Conservation (phyloP, 805 yeast species). For the Sungouiozyma ichnusensis region DNA sequence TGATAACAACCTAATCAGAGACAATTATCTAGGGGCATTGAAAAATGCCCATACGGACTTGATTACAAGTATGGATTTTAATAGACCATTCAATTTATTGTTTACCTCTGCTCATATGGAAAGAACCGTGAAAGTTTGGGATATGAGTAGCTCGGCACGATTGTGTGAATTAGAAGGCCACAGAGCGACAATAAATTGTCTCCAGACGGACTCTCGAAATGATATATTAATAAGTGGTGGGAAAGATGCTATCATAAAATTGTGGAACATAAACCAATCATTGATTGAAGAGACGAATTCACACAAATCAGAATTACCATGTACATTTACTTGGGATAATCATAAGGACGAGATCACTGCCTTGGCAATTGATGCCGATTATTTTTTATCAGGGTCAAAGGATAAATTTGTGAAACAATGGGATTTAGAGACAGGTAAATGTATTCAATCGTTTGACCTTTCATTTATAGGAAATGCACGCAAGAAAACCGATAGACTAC, state of each 20-base stretch:
- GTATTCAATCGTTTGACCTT: conserved; percentile 60
- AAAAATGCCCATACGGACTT: conserved; percentile 42
- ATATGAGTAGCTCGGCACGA: conserved; percentile 45
- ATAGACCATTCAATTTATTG: conserved; percentile 60
- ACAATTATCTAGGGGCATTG: conserved; percentile 31
- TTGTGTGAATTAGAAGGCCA: conserved; percentile 56
- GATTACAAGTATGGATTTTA: conserved; percentile 53
- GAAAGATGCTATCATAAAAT: conserved; percentile 48
- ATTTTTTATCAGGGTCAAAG: conserved; percentile 54
- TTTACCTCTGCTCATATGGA: conserved; percentile 66
- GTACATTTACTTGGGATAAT: conserved; percentile 44
- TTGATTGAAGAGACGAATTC: conserved; percentile 9
- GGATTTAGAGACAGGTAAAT: conserved; percentile 57
- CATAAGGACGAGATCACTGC: conserved; percentile 62
- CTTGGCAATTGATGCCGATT: conserved; percentile 40
- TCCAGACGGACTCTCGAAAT: conserved; percentile 44
- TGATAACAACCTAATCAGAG: not conserved
- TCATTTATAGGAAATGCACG: conserved; percentile 14
- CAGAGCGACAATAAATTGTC: conserved; percentile 45
- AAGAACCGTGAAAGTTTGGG: conserved; percentile 78
- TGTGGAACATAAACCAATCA: conserved; percentile 44
- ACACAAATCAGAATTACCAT: conserved; percentile 19
- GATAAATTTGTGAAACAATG: conserved; percentile 68
- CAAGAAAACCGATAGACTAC: conserved; percentile 3
- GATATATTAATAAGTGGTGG: conserved; percentile 41